These are phyloP conservation scores for Phascolomyces articulosus DNA, from an alignment of 371 early-diverging fungal species.

Conservation along the genomic window DNA sequence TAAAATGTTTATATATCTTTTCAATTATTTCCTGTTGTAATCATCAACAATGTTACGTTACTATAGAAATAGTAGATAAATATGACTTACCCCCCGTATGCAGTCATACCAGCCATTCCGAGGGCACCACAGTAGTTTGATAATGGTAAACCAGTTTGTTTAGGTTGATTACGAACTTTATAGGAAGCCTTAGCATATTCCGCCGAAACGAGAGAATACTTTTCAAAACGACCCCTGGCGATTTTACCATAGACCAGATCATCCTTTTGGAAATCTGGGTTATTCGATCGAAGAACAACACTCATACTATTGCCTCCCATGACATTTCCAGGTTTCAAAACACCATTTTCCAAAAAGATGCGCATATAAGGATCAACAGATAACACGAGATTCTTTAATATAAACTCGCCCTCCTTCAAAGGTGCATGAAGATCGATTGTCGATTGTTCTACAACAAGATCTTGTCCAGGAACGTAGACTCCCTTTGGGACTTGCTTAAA, in stretches of 20 bases:
- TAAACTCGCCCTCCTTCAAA: constrained; percentile 56
- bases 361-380: constrained; percentile 60
- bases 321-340: constrained; percentile 60
- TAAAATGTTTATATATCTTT: too few species aligned
- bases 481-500: constrained; percentile 42
- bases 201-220: constrained; percentile 43
- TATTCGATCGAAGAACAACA: constrained; percentile 62
- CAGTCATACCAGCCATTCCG: constrained; percentile 63
- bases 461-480: constrained; percentile 42
- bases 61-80: too few species aligned
- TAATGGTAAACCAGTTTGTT: constrained; percentile 42
- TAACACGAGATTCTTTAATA: constrained; percentile 53
- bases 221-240: constrained; percentile 52
- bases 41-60: too few species aligned
- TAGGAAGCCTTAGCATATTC: constrained; percentile 26
- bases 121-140: constrained; percentile 57
- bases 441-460: constrained; percentile 44
- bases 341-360: constrained; percentile 65
- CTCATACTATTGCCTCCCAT: constrained; percentile 63
- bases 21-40: too few species aligned
- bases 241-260: constrained; percentile 62
- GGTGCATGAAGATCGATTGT: constrained; percentile 46
- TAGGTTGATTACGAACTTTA: constrained; percentile 41
- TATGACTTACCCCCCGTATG: constrained; percentile 42
- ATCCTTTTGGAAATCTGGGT: constrained; percentile 57